Percentiles rank a stretch among this genome's conserved stretches.
These are phyloP conservation scores for Letharia lupina DNA, from an alignment of 495 filamentous ascomycete genomes.

Conservation along the genomic window DNA sequence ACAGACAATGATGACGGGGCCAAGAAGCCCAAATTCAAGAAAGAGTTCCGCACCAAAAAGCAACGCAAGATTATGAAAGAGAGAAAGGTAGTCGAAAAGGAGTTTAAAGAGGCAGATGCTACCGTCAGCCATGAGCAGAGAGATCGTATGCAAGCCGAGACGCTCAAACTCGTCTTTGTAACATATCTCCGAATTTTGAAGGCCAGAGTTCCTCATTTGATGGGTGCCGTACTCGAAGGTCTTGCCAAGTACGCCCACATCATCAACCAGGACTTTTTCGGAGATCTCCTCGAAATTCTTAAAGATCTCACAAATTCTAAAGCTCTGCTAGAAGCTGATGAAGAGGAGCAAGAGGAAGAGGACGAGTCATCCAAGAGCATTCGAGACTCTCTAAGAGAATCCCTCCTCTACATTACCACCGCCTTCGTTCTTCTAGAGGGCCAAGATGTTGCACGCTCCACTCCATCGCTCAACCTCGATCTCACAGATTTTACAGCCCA, in stretches of 20 bases:
- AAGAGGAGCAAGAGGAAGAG: conserved; percentile 37
- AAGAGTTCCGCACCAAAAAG: conserved; percentile 66
- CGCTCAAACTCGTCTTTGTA: conserved; percentile 88
- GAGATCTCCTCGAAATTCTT: conserved; percentile 85
- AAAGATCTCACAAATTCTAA: conserved; percentile 77
- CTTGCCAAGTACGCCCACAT: conserved; percentile 86
- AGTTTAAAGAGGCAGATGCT: conserved; percentile 88
- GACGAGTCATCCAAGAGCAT: conserved; percentile 27
- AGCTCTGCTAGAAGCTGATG: conserved; percentile 30
- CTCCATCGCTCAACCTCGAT: conserved; percentile 67
- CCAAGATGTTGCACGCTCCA: conserved; percentile 64
- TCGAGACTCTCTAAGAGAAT: conserved; percentile 69
- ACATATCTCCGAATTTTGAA: conserved; percentile 93
- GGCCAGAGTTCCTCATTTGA: conserved; percentile 60
- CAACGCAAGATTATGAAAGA: conserved; percentile 69
- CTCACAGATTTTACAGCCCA: conserved; percentile 90
- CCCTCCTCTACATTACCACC: conserved; percentile 90
- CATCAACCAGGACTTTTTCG: conserved; percentile 98
- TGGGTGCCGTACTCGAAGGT: conserved; percentile 90
- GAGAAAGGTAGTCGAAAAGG: conserved; percentile 78
- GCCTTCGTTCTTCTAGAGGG: conserved; percentile 89
- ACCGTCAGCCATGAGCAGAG: conserved; percentile 83
- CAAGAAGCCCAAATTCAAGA: conserved; percentile 66
- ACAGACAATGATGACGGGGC: conserved; percentile 32
- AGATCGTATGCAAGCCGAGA: conserved; percentile 87